phyloP scores from a whole-genome alignment of 2,329 filamentous ascomycete species.

The Colletotrichum sp. region DNA sequence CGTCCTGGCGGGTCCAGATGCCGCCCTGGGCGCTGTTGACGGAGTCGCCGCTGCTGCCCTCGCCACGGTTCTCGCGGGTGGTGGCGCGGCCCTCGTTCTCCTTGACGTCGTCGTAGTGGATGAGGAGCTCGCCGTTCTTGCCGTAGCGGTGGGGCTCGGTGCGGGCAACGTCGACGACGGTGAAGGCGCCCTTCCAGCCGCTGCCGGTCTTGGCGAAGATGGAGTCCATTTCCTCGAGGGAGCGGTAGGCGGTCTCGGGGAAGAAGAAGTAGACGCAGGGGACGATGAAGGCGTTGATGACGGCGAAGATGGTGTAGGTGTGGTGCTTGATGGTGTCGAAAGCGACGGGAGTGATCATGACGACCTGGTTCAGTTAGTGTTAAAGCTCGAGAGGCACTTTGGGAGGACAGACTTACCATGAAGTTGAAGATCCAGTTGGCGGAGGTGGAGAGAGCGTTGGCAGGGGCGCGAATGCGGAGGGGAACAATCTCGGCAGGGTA shows the following conservation, averaged over 20 bases:
- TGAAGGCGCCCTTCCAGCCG: slow-evolving; percentile 39
- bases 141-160: slow-evolving; percentile 61
- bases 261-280: slow-evolving; percentile 66
- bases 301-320: slow-evolving; percentile 70
- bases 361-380: slow-evolving; percentile 41
- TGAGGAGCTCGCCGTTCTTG: slow-evolving; percentile 63
- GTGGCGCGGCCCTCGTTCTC: slow-evolving; percentile 33
- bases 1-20: slow-evolving; percentile 16
- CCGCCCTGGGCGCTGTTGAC: slow-evolving; percentile 6
- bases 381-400: neutral
- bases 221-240: slow-evolving; percentile 69
- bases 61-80: slow-evolving; percentile 16
- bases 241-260: slow-evolving; percentile 68
- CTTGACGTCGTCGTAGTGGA: slow-evolving; percentile 46
- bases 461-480: slow-evolving; percentile 63
- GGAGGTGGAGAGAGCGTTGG: slow-evolving; percentile 59
- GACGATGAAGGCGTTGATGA: slow-evolving; percentile 67
- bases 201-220: slow-evolving; percentile 62
- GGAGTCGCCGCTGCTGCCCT: slow-evolving; percentile 13
- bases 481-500: slow-evolving; percentile 67
- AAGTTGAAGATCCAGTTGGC: slow-evolving; percentile 71
- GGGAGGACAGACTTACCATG: slow-evolving; percentile 35
- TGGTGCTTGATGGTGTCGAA: slow-evolving; percentile 62
- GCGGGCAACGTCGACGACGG: slow-evolving; percentile 40
- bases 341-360: slow-evolving; percentile 66